phyloP scores from a whole-genome alignment of 768 basidiomycete genomes.

The Russula sp. region DNA sequence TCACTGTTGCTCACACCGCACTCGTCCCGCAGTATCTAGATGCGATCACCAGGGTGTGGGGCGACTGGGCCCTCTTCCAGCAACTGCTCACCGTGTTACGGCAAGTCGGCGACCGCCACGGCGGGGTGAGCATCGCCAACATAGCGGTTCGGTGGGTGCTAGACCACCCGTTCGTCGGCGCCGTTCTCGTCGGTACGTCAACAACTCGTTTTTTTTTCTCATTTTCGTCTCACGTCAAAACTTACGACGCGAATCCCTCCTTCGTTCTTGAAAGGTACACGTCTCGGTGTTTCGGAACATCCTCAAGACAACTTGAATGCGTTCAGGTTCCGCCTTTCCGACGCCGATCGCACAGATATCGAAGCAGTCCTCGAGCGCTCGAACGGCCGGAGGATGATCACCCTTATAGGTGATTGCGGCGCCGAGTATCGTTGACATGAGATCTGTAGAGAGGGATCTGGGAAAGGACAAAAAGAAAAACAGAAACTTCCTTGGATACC shows the following conservation, averaged over 20 bases:
- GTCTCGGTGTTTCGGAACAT: conserved; percentile 72
- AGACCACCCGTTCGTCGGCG: conserved; percentile 70
- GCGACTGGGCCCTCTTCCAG: conserved; percentile 72
- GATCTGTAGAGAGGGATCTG: background rate
- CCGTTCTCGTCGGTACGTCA: conserved; percentile 65
- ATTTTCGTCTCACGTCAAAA: background rate
- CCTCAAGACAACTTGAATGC: conserved; percentile 59
- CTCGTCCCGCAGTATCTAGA: conserved; percentile 62
- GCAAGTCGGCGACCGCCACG: conserved; percentile 60
- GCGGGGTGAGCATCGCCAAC: conserved; percentile 64
- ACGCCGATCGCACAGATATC: conserved; percentile 55
- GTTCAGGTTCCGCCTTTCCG: conserved; percentile 51
- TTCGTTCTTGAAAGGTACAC: conserved; percentile 44
- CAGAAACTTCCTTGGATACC: background rate
- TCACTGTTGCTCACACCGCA: background rate
- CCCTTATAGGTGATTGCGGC: conserved; percentile 74
- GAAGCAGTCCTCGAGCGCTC: conserved; percentile 56
- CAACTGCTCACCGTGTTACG: conserved; percentile 52
- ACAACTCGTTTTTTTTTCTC: background rate
- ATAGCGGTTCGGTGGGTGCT: conserved; percentile 80
- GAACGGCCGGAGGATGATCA: conserved; percentile 57
- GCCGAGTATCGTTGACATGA: conserved; percentile 59
- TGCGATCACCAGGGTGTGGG: conserved; percentile 76
- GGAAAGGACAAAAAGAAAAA: background rate
- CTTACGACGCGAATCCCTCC: background rate